Evolutionary conservation across 176 grass and related monocot genomes (phyloP), one percentile per base, ranked within the genome.

Genomic region (Ensete ventricosum): DNA sequence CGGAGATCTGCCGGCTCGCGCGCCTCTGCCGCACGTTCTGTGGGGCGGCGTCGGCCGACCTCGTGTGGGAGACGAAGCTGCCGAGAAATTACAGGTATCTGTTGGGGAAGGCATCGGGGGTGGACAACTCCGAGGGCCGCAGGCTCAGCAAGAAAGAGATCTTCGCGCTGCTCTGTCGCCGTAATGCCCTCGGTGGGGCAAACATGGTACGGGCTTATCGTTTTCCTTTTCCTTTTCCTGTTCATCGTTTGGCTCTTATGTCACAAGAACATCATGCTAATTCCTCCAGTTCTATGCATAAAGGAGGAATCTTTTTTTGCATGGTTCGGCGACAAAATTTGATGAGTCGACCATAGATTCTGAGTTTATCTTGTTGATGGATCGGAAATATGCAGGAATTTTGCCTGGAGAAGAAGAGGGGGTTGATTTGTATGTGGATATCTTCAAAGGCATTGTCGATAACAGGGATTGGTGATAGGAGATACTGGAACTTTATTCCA

Each of bases 401-500:
- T 82, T 91, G 88, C 84, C 84, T 99, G 25, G 95, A 99, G 27
- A 99, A 99, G 82, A 84, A 77, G 50, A 70, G 73, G 48, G 84
- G 90, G 73, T 81, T 88, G 74, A 73, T 85, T 65, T 99, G 80
- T 76, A 88, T 99, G 88, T 79, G 55, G 54, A 91, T 99, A 76
- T 94, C 88, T 72, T 91, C 90, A 20, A 99, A 81, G 73, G 86
- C 82, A 12, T 85, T 99, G 72, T 91, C 84, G 60, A 98, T 99
- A 57, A 99, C 90, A 0, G 90, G 95, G 77, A 99, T 99, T 76
- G 88, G 89, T 77, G 95, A 99, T 79, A 83, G 95, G 78, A 84
- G 95, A 91, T 99, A 99, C 72, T 99, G 95, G 95, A 94, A 91
- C 58, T 89, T 83, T 73, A 87, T 99, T 82, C 88, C 88, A 25